phyloP scores from a whole-genome alignment of 2,329 filamentous ascomycete species.

The Septoria linicola region DNA sequence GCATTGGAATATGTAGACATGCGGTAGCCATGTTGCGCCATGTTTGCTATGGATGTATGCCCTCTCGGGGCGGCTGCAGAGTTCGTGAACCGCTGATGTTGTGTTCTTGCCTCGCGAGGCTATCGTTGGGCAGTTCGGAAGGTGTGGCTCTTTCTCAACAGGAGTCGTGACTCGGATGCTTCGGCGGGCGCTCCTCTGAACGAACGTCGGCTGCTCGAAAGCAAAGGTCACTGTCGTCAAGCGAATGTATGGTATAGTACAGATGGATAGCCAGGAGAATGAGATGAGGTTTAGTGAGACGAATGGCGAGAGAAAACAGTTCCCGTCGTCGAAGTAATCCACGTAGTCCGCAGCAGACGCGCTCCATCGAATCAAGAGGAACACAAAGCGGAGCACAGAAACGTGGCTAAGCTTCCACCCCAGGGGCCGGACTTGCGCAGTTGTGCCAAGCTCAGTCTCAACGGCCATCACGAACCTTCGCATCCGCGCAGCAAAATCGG shows the following conservation, averaged over 20 bases:
- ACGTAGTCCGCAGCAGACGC: neutral
- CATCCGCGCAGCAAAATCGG: too few relatives aligned
- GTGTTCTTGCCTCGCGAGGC: conserved; percentile 10
- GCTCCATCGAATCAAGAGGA: neutral
- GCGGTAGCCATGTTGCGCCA: conserved; percentile 58
- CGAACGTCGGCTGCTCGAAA: neutral
- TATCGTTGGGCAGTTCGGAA: neutral
- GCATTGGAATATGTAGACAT: conserved; percentile 62
- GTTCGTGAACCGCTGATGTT: conserved; percentile 10
- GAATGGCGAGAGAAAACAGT: neutral
- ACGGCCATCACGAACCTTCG: neutral
- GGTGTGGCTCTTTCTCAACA: neutral
- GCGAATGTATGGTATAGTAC: conserved; percentile 10
- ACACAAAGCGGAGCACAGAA: neutral
- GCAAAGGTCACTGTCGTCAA: conserved; percentile 18
- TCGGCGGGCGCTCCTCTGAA: neutral
- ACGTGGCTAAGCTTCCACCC: too few relatives aligned
- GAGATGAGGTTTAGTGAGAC: neutral
- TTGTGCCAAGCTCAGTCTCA: neutral
- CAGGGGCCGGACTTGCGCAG: too few relatives aligned
- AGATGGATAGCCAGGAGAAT: neutral
- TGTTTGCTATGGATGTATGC: conserved; percentile 18
- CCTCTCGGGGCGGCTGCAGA: conserved; percentile 25
- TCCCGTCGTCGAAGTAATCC: neutral
- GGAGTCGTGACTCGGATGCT: neutral